A percentile compares a stretch with the other conserved stretches of the same genome.
phyloP scores from a whole-genome alignment of 1,284 basidiomycete genomes.

The Apiotrichum veenhuisii region DNA sequence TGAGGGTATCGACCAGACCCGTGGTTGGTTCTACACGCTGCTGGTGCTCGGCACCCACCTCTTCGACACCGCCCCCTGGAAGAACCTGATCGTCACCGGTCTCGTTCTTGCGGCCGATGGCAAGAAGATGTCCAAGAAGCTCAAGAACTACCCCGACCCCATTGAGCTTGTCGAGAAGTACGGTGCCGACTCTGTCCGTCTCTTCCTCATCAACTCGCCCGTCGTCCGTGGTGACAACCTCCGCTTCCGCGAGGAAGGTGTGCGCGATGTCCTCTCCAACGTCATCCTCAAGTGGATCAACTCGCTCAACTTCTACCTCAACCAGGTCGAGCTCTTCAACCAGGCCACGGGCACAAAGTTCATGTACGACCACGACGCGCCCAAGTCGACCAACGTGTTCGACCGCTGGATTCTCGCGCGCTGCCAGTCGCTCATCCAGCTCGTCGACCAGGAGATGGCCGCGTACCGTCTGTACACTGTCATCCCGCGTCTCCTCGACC shows the following conservation, averaged over 20 bases:
- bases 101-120: constrained; percentile 96
- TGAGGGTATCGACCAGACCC: constrained; percentile 92
- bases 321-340: constrained; percentile 84
- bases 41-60: constrained; percentile 93
- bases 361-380: constrained; percentile 79
- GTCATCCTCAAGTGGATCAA: constrained; percentile 99
- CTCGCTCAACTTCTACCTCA: constrained; percentile 98
- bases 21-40: constrained; percentile 99
- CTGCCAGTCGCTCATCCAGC: constrained; percentile 90
- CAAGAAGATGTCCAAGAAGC: constrained; percentile 99
- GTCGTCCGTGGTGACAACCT: constrained; percentile 97
- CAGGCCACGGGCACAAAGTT: constrained; percentile 78
- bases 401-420: constrained; percentile 97
- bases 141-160: constrained; percentile 98
- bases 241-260: constrained; percentile 96
- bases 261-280: constrained; percentile 90
- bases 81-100: constrained; percentile 95
- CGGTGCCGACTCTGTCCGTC: constrained; percentile 93
- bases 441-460: constrained; percentile 92
- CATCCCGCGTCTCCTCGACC: constrained; percentile 85
- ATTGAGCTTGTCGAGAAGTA: constrained; percentile 84
- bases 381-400: constrained; percentile 91
- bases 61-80: constrained; percentile 92
- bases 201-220: constrained; percentile 99
- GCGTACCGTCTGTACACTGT: constrained; percentile 97